These are phyloP conservation scores for Scopulariopsis brevicaulis DNA, from an alignment of 2,329 filamentous ascomycete species.

Conservation along the genomic window DNA sequence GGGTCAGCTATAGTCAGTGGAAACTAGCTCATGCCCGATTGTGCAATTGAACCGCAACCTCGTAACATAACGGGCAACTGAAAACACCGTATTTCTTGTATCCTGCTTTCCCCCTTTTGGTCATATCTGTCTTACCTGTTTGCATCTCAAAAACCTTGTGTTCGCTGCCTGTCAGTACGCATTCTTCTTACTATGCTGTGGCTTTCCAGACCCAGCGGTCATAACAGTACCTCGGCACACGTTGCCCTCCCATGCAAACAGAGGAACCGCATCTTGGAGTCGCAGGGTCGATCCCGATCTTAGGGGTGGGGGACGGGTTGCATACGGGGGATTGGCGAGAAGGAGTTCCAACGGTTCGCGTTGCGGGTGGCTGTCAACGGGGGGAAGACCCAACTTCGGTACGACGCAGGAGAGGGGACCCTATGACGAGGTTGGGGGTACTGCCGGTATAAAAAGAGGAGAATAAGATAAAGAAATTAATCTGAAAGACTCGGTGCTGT, in stretches of 20 bases:
- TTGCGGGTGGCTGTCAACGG: neutral
- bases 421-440: too few relatives aligned
- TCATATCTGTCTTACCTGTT: neutral
- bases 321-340: neutral
- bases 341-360: neutral
- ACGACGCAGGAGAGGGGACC: too few relatives aligned
- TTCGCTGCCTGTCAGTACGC: neutral
- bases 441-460: too few relatives aligned
- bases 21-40: too few relatives aligned
- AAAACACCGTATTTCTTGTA: too few relatives aligned
- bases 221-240: neutral
- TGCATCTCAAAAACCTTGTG: neutral
- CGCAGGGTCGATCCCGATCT: neutral
- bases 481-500: too few relatives aligned
- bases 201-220: neutral
- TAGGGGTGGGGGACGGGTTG: neutral
- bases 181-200: neutral
- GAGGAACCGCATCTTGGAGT: neutral
- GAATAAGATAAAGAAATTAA: too few relatives aligned
- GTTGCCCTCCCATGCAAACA: neutral
- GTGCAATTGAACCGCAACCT: too few relatives aligned
- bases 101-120: too few relatives aligned
- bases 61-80: too few relatives aligned
- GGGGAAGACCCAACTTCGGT: neutral
- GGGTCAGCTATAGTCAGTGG: too few relatives aligned